Evolutionary conservation across 371 early-diverging fungal species (phyloP).

Genomic region (Dichotomocladium elegans): DNA sequence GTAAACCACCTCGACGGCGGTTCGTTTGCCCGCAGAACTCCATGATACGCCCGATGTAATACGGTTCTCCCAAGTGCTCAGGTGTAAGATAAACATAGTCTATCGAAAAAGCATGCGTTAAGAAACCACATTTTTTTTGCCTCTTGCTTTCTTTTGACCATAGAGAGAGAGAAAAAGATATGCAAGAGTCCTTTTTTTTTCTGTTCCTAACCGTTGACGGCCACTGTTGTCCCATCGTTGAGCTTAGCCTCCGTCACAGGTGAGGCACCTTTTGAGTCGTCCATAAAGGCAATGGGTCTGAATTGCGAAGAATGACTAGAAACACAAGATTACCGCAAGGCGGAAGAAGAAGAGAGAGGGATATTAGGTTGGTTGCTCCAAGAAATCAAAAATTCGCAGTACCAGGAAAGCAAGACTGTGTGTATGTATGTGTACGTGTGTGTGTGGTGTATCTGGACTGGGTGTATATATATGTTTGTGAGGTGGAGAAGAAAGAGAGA

Average conservation of each 20-base stretch:
- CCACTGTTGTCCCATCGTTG: slow-evolving; percentile 13
- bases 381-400: background rate
- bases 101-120: slow-evolving; percentile 18
- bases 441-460: background rate
- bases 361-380: background rate
- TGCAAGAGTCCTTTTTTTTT: background rate
- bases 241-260: slow-evolving; percentile 12
- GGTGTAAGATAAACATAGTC: slow-evolving; percentile 79
- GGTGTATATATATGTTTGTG: background rate
- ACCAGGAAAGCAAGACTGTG: too few species aligned
- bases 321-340: background rate
- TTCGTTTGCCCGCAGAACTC: slow-evolving; percentile 61
- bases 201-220: slow-evolving; percentile 13
- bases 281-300: background rate
- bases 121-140: background rate
- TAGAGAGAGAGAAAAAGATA: background rate
- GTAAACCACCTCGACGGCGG: slow-evolving; percentile 48
- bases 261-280: slow-evolving; percentile 6
- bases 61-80: slow-evolving; percentile 73
- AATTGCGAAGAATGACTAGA: background rate
- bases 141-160: background rate
- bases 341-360: background rate
- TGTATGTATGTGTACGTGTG: background rate
- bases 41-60: slow-evolving; percentile 81
- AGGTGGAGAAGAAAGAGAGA: background rate